Evolutionary conservation across 2,329 filamentous ascomycete genomes (phyloP).

Genomic region (Penicillium hesseltinei): DNA sequence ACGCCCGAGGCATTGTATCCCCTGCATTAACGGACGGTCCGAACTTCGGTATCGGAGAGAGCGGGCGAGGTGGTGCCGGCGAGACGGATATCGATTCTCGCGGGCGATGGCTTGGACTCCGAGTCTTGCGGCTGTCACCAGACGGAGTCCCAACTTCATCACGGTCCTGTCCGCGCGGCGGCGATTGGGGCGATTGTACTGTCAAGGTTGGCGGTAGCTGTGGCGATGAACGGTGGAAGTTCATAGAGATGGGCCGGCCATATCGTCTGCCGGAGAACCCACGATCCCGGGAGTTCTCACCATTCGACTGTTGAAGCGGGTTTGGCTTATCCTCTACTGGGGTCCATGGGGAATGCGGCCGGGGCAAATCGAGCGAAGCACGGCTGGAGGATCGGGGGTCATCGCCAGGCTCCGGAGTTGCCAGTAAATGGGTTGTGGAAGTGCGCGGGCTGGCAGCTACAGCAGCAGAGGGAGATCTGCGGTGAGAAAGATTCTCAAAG

Average conservation of each 20-base stretch:
- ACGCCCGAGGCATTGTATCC: conserved; percentile 19
- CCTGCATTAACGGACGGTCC: conserved; percentile 22
- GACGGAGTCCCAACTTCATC: conserved; percentile 48
- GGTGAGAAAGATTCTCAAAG: conserved; percentile 48
- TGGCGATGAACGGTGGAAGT: conserved; percentile 39
- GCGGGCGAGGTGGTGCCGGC: conserved; percentile 27
- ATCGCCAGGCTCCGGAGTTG: conserved; percentile 34
- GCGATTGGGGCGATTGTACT: conserved; percentile 46
- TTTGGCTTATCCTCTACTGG: conserved; percentile 23
- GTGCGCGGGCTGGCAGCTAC: conserved; percentile 30
- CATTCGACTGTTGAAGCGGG: conserved; percentile 23
- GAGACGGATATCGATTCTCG: conserved; percentile 28
- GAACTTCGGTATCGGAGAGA: conserved; percentile 31
- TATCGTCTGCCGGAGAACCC: conserved; percentile 58
- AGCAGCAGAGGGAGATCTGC: conserved; percentile 32
- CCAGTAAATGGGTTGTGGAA: conserved; percentile 28
- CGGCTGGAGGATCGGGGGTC: conserved; percentile 32
- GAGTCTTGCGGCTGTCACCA: conserved; percentile 59
- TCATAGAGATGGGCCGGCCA: conserved; percentile 51
- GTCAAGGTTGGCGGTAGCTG: conserved; percentile 44
- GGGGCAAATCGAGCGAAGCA: conserved; percentile 45
- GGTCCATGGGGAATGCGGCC: conserved; percentile 41
- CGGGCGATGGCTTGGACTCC: conserved; percentile 26
- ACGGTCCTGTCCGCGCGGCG: conserved; percentile 33
- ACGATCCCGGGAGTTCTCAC: conserved; percentile 25